These are phyloP conservation scores for Plasmodium yoelii DNA, from an alignment of 169 alveolate species.

Conservation along the genomic window DNA sequence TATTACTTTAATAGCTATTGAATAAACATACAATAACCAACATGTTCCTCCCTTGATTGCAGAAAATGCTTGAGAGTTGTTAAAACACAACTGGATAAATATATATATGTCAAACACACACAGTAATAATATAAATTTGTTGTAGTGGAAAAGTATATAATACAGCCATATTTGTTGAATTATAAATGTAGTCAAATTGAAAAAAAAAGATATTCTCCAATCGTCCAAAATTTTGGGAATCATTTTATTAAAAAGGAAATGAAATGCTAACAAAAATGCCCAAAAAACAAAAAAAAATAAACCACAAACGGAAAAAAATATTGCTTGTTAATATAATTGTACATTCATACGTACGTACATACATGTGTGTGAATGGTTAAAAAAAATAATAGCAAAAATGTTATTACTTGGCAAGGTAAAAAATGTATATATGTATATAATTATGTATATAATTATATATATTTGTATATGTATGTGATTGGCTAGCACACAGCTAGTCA, in stretches of 20 bases:
- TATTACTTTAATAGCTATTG: slow-evolving; percentile 80
- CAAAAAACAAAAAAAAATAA: slow-evolving; percentile 1
- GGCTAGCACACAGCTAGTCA: no score
- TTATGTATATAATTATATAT: no score
- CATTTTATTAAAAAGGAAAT: slow-evolving; percentile 17
- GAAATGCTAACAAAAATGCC: background rate
- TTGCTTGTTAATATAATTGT: no score
- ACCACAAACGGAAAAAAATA: background rate
- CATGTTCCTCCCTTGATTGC: slow-evolving; percentile 85
- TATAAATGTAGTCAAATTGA: slow-evolving; percentile 74
- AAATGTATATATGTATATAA: no score
- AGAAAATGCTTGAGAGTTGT: slow-evolving; percentile 79
- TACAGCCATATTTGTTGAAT: slow-evolving; percentile 82
- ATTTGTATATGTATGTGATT: no score
- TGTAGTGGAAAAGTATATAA: slow-evolving; percentile 79
- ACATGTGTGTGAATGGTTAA: no score
- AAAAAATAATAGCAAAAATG: no score
- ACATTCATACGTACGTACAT: no score
- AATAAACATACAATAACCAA: slow-evolving; percentile 83
- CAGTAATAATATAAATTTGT: slow-evolving; percentile 74
- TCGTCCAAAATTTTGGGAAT: slow-evolving; percentile 79
- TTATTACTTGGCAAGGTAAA: no score
- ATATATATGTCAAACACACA: slow-evolving; percentile 80
- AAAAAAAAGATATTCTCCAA: slow-evolving; percentile 81
- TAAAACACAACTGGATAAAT: slow-evolving; percentile 78